Evolutionary conservation across 2,329 filamentous ascomycete genomes (phyloP).

Genomic region (Pyricularia sp.): DNA sequence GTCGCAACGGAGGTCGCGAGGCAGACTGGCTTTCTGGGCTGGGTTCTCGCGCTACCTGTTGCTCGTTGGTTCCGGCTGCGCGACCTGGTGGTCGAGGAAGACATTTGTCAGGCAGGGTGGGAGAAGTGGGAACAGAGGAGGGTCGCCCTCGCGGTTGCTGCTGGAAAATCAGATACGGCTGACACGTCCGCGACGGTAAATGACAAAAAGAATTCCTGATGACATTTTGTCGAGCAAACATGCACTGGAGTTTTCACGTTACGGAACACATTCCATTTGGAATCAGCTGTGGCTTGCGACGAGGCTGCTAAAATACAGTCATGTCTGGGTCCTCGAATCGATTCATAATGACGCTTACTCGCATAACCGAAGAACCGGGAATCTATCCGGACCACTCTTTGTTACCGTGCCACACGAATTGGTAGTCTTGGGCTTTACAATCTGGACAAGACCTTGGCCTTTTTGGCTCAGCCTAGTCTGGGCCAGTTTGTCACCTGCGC

Average conservation of each 20-base stretch:
- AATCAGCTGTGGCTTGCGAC: not conserved
- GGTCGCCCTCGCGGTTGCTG: conserved; percentile 9
- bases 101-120: conserved; percentile 87
- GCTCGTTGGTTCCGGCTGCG: conserved; percentile 62
- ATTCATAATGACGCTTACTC: not conserved
- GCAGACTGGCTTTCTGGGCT: conserved; percentile 58
- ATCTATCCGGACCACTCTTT: not conserved
- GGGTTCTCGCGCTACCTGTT: conserved; percentile 58
- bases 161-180: not conserved
- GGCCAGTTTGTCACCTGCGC: not conserved
- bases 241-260: not conserved
- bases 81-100: conserved; percentile 80
- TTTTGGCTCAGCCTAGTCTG: not conserved
- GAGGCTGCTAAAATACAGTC: not conserved
- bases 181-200: not conserved
- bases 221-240: not conserved
- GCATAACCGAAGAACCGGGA: not conserved
- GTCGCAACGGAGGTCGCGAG: conserved; percentile 57
- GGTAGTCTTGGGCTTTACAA: not conserved
- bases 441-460: not conserved
- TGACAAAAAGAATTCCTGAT: not conserved
- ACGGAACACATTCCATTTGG: not conserved
- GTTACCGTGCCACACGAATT: not conserved
- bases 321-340: not conserved
- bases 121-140: conserved; percentile 68